Evolutionary conservation across 2,329 filamentous ascomycete genomes (phyloP), one percentile per base, ranked within the genome.

Genomic region (Penicillium sp.): DNA sequence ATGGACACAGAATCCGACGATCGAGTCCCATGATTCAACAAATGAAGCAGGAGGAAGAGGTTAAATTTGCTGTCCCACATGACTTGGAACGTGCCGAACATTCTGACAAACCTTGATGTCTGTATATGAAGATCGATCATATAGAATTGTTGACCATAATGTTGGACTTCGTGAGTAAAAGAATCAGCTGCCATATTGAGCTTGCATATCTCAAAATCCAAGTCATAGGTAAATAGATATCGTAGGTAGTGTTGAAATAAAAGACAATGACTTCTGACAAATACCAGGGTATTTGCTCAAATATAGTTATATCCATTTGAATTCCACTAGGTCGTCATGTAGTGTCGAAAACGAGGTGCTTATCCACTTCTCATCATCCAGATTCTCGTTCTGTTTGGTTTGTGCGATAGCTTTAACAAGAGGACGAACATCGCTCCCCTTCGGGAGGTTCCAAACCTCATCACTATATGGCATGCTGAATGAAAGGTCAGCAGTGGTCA

Each of bases 1-100:
- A 83, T 57, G 79, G 81, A 1, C 67, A 79, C 49, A 77, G 75
- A 66, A 83, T 86, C 57, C 69, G 84, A 36, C 71, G 77, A 62
- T 79, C 79, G 70, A 81, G 80, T 50, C 64, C 70, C 5, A 66
- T 86, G 63, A 85, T 85, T 27, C 32, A 52, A 27, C 38, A 45
- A 45, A 16, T 36, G 34, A 13, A 36, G 14, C 13, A 36, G n/a
- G 13, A 36, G 13, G n/a, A 7, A 5, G 13, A 36, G 11, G 14
- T 13, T 7, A 36, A n/a, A 2, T 36, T 16, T 4, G 3, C 13
- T 7, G 34, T 13, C 6, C 1, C 34, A n/a, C 6, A 7, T 2
- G 34, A 5, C 4, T 36, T 36, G 13, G 34, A 7, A 7, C 13
- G n/a, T 3, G 14, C 6, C 4, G 13, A 5, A n/a, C 4, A 36